Evolutionary conservation across 441 rosid species (phyloP).

Genomic region (Bruguiera hainesii): DNA sequence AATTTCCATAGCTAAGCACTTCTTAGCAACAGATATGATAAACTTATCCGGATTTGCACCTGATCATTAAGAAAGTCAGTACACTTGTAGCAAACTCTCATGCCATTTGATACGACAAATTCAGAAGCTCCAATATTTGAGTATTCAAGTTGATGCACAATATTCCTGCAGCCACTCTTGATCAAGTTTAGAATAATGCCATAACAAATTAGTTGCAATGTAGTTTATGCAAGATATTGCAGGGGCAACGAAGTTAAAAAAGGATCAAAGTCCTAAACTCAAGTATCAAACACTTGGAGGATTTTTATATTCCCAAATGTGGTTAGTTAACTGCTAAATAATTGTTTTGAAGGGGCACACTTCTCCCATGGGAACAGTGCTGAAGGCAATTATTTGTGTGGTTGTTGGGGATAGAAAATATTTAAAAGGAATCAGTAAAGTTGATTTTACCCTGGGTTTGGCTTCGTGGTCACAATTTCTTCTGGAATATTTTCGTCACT

Average conservation of each 20-base stretch:
- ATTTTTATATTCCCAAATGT: background rate
- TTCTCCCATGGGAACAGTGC: background rate
- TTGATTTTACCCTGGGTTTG: slow-evolving; percentile 68
- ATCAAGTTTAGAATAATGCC: slow-evolving; percentile 24
- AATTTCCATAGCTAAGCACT: background rate
- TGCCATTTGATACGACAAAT: slow-evolving; percentile 81
- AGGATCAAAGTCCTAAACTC: too few species aligned
- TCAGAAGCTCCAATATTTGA: slow-evolving; percentile 80
- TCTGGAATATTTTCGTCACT: slow-evolving; percentile 90
- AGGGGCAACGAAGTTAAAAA: too few species aligned
- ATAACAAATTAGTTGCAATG: background rate
- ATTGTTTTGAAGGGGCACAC: background rate
- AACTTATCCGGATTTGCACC: slow-evolving; percentile 43
- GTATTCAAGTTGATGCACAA: slow-evolving; percentile 58
- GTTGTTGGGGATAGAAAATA: background rate
- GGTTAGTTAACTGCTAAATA: background rate
- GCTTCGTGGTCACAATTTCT: slow-evolving; percentile 69
- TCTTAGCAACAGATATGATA: slow-evolving; percentile 8
- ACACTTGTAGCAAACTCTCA: slow-evolving; percentile 81
- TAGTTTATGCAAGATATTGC: too few species aligned
- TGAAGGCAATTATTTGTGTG: background rate
- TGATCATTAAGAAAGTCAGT: slow-evolving; percentile 95
- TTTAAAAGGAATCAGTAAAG: slow-evolving; percentile 7
- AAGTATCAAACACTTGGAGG: background rate
- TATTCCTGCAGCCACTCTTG: slow-evolving; percentile 45